phyloP scores from a whole-genome alignment of 148 eudicot genomes.

The Nepenthes gracilis region DNA sequence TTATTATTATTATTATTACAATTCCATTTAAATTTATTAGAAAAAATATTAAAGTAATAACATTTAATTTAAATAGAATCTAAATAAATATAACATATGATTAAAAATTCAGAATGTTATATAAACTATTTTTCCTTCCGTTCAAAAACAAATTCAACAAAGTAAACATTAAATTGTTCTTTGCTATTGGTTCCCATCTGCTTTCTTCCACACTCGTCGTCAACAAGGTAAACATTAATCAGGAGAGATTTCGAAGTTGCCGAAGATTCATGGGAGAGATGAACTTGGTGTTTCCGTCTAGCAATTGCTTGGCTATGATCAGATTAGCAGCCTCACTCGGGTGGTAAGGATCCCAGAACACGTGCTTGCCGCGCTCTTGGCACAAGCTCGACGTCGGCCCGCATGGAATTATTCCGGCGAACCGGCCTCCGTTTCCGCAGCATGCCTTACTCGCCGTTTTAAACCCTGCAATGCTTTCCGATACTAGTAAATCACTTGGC shows the following conservation, averaged over 20 bases:
- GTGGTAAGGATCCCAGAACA: conserved; percentile 98
- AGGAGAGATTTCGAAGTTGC: conserved; percentile 45
- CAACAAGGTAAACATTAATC: no score
- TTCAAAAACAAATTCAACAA: no score
- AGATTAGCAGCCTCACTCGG: conserved; percentile 91
- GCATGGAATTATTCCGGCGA: conserved; percentile 87
- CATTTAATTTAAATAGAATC: no score
- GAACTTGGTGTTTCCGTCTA: conserved; percentile 56
- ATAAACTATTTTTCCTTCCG: no score
- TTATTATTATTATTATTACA: no score
- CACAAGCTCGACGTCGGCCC: conserved; percentile 82
- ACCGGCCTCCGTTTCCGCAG: conserved; percentile 92
- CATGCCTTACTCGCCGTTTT: conserved; percentile 73
- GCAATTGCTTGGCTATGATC: conserved; percentile 57
- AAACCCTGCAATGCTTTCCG: conserved; percentile 44
- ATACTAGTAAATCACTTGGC: not conserved
- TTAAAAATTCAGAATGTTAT: no score
- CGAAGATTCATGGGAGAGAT: conserved; percentile 62
- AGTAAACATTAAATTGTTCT: no score
- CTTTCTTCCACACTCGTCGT: no score
- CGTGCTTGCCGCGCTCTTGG: conserved; percentile 65
- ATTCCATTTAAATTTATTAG: no score
- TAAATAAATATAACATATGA: no score
- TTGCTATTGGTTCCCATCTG: no score
- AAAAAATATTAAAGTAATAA: no score